Base-by-base conservation (phyloP, 805 yeast species). In the Candida tibetensis region DNA sequence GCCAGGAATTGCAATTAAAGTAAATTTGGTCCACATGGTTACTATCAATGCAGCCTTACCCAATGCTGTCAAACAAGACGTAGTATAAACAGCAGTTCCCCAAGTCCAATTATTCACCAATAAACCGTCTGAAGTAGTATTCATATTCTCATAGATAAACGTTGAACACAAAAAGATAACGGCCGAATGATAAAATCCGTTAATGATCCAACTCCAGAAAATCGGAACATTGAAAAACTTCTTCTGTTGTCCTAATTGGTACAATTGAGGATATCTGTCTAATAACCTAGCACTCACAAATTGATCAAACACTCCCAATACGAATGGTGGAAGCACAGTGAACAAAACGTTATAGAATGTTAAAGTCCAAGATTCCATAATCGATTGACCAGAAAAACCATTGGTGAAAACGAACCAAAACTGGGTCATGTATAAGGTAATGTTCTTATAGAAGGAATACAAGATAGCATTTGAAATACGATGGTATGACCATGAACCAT, bases 401-500 rank as follows among this genome's bases (percentile, higher is more conserved):
- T 90, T 93, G 42, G 81, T 74, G 58, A 93, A 93, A 15, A 91
- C 97, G 62, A 77, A 93, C 99, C 99, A 93, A 62, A 93, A 93
- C 66, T 93, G 99, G 3, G 97, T 88, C 96, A 93, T 86, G 64
- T 91, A 95, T 41, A 93, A 74, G 2, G 96, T 88, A 55, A 93
- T 86, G 56, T 93, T 93, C 65, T 93, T 93, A 77, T 93, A 93
- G 55, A 93, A 93, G 0, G 97, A 89, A 60, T 91, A 93, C 44
- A 93, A 71, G 47, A 93, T 91, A 1, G 97, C 96, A 51, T 83
- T 82, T 10, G 96, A 84, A 38, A 91, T 81, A 57, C 99, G 79
- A 58, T 90, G 97, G 58, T 93, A 93, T 29, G 96, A 87, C 99
- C 99, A 93, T 6, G 96, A 68, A 1, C 99, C 99, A 60, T 93